phyloP scores from a whole-genome alignment of 2,329 filamentous ascomycete genomes.

The Fusarium coffeatum region DNA sequence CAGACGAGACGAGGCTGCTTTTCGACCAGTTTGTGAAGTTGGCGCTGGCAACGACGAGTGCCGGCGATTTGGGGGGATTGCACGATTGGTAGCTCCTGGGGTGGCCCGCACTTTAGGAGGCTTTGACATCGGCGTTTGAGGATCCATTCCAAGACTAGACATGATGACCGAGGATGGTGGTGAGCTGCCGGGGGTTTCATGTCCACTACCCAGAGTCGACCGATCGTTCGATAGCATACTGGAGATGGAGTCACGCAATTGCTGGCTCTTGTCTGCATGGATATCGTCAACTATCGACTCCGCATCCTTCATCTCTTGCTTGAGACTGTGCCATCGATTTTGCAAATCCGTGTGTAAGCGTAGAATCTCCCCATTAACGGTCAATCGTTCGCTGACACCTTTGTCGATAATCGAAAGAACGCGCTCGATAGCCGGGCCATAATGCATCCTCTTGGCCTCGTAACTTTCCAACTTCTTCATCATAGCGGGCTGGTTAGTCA shows the following conservation, averaged over 20 bases:
- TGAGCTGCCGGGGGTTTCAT: slow-evolving; percentile 77
- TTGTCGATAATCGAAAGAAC: slow-evolving; percentile 94
- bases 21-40: slow-evolving; percentile 55
- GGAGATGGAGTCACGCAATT: slow-evolving; percentile 90
- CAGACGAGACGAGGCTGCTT: slow-evolving; percentile 56
- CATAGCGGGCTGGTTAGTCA: slow-evolving; percentile 76
- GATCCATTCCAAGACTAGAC: slow-evolving; percentile 64
- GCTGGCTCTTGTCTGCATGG: slow-evolving; percentile 73
- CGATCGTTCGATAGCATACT: slow-evolving; percentile 88
- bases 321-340: slow-evolving; percentile 81
- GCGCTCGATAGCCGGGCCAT: slow-evolving; percentile 90
- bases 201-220: slow-evolving; percentile 74
- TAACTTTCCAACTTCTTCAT: slow-evolving; percentile 91
- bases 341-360: slow-evolving; percentile 88
- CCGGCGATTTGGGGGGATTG: slow-evolving; percentile 59
- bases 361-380: slow-evolving; percentile 94
- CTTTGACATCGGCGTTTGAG: slow-evolving; percentile 58
- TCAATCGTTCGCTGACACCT: slow-evolving; percentile 94
- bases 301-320: slow-evolving; percentile 80
- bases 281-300: slow-evolving; percentile 81
- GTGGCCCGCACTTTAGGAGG: slow-evolving; percentile 61
- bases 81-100: slow-evolving; percentile 59
- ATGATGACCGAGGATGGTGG: slow-evolving; percentile 72
- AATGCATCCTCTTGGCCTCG: slow-evolving; percentile 94
- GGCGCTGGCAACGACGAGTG: slow-evolving; percentile 62